phyloP scores from a whole-genome alignment of 2,329 filamentous ascomycete genomes.

The Aspergillus persii region DNA sequence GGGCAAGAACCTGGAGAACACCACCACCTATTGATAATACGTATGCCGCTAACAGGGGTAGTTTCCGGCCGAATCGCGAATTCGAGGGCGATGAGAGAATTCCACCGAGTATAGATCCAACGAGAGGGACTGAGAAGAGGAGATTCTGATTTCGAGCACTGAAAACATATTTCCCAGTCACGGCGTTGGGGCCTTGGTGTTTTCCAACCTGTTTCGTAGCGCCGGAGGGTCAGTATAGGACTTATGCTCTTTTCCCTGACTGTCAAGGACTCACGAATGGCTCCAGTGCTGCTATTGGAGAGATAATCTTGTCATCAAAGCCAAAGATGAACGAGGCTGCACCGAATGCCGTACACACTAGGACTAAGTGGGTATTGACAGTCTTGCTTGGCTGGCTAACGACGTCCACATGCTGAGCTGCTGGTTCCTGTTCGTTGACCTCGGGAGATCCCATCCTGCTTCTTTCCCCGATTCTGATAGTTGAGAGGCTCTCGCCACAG shows the following conservation, averaged over 20 bases:
- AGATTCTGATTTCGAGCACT: conserved; percentile 37
- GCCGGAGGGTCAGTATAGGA: too few species aligned
- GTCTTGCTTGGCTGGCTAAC: conserved; percentile 12
- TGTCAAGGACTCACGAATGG: conserved; percentile 23
- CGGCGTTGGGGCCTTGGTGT: conserved; percentile 28
- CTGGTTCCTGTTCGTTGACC: too few species aligned
- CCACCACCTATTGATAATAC: conserved; percentile 32
- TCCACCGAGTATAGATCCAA: conserved; percentile 34
- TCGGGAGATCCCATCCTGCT: too few species aligned
- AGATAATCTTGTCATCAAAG: conserved; percentile 35
- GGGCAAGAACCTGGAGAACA: conserved; percentile 36
- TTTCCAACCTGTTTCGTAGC: conserved; percentile 22
- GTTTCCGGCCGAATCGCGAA: conserved; percentile 34
- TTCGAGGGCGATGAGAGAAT: conserved; percentile 33
- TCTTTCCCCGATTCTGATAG: too few species aligned
- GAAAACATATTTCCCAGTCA: conserved; percentile 21
- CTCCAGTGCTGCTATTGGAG: conserved; percentile 27
- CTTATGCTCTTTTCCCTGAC: too few species aligned
- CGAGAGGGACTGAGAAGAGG: conserved; percentile 36
- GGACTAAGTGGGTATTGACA: conserved; percentile 26
- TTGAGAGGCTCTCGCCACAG: too few species aligned
- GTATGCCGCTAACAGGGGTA: conserved; percentile 34
- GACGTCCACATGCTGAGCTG: background rate
- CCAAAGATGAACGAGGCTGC: conserved; percentile 33
- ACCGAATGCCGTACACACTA: conserved; percentile 28